Percentiles rank a stretch among this genome's conserved stretches.
Conservation (phyloP, 805 yeast species). For the Ogataea siamensis region DNA sequence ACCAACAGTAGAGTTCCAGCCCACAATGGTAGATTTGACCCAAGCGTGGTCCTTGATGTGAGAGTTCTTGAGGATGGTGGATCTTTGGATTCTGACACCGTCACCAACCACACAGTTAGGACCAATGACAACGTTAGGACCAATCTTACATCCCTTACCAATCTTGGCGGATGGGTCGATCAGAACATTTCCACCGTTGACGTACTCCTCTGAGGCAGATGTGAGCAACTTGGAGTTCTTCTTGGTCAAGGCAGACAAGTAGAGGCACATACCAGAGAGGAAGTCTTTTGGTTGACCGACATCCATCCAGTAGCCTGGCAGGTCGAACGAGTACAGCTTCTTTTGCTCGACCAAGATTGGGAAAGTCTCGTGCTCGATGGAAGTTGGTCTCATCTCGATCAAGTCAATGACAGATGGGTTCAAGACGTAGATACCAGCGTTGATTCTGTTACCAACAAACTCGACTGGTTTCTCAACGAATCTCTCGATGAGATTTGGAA, state of each 20-base stretch:
- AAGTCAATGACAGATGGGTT: conserved; percentile 97
- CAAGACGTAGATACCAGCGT: conserved; percentile 97
- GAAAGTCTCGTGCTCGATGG: conserved; percentile 99
- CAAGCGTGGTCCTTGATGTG: conserved; percentile 95
- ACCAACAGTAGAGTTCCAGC: conserved; percentile 98
- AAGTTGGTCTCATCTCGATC: conserved; percentile 97
- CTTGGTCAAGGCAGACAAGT: conserved; percentile 83
- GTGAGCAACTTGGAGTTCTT: conserved; percentile 70
- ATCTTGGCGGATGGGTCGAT: conserved; percentile 94
- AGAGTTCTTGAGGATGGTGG: conserved; percentile 89
- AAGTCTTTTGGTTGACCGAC: conserved; percentile 99
- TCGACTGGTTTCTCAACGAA: conserved; percentile 99
- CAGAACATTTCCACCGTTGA: conserved; percentile 88
- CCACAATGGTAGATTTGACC: conserved; percentile 96
- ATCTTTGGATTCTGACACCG: conserved; percentile 97
- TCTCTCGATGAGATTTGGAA: conserved; percentile 94
- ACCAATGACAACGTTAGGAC: conserved; percentile 97
- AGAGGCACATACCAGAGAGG: conserved; percentile 91
- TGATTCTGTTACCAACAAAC: conserved; percentile 99
- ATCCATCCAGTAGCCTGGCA: conserved; percentile 99
- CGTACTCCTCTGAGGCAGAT: conserved; percentile 58
- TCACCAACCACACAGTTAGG: conserved; percentile 95
- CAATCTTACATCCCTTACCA: conserved; percentile 89
- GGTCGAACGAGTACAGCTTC: conserved; percentile 88
- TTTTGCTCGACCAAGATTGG: conserved; percentile 89